These are phyloP conservation scores for Kokia cookei DNA, from an alignment of 441 rosid genomes.

Conservation along the genomic window DNA sequence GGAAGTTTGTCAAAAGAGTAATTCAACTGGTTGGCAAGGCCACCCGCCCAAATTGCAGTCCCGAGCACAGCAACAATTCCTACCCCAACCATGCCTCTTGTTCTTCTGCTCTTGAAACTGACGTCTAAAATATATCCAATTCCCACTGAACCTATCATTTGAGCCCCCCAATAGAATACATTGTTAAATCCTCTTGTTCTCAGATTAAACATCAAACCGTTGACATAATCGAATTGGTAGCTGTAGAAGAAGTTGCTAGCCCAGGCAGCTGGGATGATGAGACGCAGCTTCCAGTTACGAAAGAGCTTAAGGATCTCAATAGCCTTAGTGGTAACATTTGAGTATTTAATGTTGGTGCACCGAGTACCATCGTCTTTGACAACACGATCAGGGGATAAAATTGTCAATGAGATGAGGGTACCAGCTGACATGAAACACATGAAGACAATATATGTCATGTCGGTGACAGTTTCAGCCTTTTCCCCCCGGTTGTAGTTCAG, in stretches of 20 bases:
- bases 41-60: slow-evolving; percentile 56
- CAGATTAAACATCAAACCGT: slow-evolving; percentile 39
- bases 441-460: slow-evolving; percentile 53
- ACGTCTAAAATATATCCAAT: slow-evolving; percentile 53
- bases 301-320: slow-evolving; percentile 43
- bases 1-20: slow-evolving; percentile 28
- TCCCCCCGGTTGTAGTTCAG: slow-evolving; percentile 35
- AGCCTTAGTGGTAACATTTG: slow-evolving; percentile 21
- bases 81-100: slow-evolving; percentile 48
- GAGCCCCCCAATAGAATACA: slow-evolving; percentile 63
- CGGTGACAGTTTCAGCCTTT: slow-evolving; percentile 42
- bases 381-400: slow-evolving; percentile 40
- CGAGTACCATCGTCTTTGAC: slow-evolving; percentile 49
- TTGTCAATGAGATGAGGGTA: slow-evolving; percentile 33
- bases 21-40: slow-evolving; percentile 46
- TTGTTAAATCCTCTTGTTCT: slow-evolving; percentile 64
- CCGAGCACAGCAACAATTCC: slow-evolving; percentile 41
- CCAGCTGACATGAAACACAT: slow-evolving; percentile 56
- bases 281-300: slow-evolving; percentile 46
- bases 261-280: slow-evolving; percentile 53
- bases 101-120: slow-evolving; percentile 45
- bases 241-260: slow-evolving; percentile 59
- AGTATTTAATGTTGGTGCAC: slow-evolving; percentile 23
- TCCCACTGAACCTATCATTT: slow-evolving; percentile 51
- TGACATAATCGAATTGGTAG: slow-evolving; percentile 61